Evolutionary conservation across 1,284 basidiomycete genomes (phyloP), one percentile per base, ranked within the genome.

Genomic region (Marasmius fiardii): DNA sequence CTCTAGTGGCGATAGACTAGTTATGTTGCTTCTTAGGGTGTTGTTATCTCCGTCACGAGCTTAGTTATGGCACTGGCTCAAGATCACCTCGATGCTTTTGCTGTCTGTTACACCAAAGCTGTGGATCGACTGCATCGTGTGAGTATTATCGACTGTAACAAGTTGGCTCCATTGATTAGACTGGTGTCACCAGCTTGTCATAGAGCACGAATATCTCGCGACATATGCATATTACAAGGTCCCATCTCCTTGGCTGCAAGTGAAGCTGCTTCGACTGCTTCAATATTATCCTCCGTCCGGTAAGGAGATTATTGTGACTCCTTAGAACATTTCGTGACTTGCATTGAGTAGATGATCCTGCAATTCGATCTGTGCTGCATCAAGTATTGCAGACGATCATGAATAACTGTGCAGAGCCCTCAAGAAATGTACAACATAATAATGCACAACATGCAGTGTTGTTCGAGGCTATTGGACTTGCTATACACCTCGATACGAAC

Each of bases 371-470:
- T 14, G 88, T 90, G 33, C 76, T 99, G 54, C 85, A 94, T 63
- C 83, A 90, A 55, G 91, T 98, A 20, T 76, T 99, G 35, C 89
- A 95, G 66, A 90, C 90, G 2, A 89, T 95, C 66, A 92, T 99
- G 82, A 90, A 90, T 64, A 94, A 93, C 70, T 93, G 93, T 58
- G 89, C 93, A 26, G 95, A 97, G 65, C 90, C 90, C 14, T 90
- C 93, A 14, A 83, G 93, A 63, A 98, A 98, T 64, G 92, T 98
- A 12, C 97, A 99, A 68, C 97, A 99, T 69, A 98, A 97, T 71
- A 99, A 99, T 65, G 97, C 96, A 11, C 95, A 97, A 68, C 95
- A 98, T 68, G 92, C 97, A 3, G 87, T 99, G n/a, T 80, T 99
- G 8, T 99, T 99, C 65, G 97, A 99, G 73, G 96, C 96, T 5